Evolutionary conservation across 805 yeast species (phyloP).

Genomic region (Crinitomyces ghanaensis): DNA sequence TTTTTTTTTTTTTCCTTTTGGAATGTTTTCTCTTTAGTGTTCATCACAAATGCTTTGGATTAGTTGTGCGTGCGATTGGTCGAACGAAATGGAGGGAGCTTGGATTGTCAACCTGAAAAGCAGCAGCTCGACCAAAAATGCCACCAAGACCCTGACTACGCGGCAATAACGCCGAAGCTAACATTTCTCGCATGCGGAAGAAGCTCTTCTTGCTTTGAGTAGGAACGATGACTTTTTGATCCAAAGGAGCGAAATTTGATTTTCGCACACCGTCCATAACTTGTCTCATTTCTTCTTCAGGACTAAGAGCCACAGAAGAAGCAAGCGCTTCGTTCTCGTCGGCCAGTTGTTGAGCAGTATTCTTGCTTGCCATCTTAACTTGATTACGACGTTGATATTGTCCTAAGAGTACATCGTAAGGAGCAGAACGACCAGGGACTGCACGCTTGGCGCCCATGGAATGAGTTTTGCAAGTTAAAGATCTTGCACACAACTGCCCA

Average conservation of each 20-base stretch:
- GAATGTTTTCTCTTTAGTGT: too few species aligned
- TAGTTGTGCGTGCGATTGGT: constrained; percentile 26
- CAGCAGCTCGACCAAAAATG: constrained; percentile 67
- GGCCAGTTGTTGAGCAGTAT: constrained; percentile 29
- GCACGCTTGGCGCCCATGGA: constrained; percentile 98
- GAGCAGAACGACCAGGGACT: constrained; percentile 85
- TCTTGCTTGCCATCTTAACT: constrained; percentile 56
- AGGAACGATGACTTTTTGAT: constrained; percentile 59
- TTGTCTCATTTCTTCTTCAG: constrained; percentile 87
- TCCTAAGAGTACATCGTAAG: constrained; percentile 77
- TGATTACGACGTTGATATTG: constrained; percentile 90
- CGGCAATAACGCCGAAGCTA: constrained; percentile 59
- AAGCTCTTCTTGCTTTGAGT: constrained; percentile 59
- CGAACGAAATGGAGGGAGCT: constrained; percentile 33
- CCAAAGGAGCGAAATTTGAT: constrained; percentile 46
- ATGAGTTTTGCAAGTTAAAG: constrained; percentile 93
- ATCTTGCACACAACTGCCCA: constrained; percentile 94
- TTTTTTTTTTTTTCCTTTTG: too few species aligned
- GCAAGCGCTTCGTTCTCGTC: constrained; percentile 25
- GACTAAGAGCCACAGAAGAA: constrained; percentile 41
- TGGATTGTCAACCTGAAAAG: constrained; percentile 60
- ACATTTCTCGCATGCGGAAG: constrained; percentile 85
- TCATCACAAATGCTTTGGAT: too few species aligned
- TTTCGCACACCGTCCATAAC: constrained; percentile 82
- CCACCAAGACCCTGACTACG: constrained; percentile 59